Base-by-base conservation (phyloP, 305 asterid species). In the Ajuga reptans region DNA sequence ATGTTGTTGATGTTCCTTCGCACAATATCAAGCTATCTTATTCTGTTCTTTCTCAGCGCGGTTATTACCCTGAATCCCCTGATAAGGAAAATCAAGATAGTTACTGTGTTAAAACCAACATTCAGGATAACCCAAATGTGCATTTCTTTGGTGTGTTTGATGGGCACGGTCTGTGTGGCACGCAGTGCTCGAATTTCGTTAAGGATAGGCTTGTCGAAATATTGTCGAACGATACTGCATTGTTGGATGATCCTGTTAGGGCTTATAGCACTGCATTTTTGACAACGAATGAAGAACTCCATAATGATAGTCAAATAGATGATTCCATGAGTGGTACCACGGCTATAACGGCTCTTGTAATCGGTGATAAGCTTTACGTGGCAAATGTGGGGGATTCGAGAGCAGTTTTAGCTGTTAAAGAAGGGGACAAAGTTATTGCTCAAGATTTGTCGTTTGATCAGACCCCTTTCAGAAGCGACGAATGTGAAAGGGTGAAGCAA, bases 261-360 rank as follows among this genome's bases (percentile, higher is more conserved):
- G 95, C 95, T 64, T 92, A 84, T 64, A 83, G 84, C 37, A 55
- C 86, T 11, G 97, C 97, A 1, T 92, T 87, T 56, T 58, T 75
- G 59, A 76, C 85, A n/a, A 79, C 95, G 6, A 92, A 92, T 75
- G 85, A 84, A 24, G 98, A 92, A 72, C 98, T 92, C 55, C 97
- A 86, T 47, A 59, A 42, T 37, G 82, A 57, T 46, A 88, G 88
- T 69, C 83, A 78, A 4, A 81, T 92, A 69, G 98, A 92, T 69
- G 98, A 92, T 81, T 78, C 95, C 43, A 92, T 92, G 98, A 92
- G 98, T 83, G 98, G 98, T 33, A 92, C 98, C 0, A 92, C 98
- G 0, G 98, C 97, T 45, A 87, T 92, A 33, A 88, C 98, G 4
- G 92, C 86, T 34, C 88, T 92, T 9, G 81, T 88, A 2, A 66